Percentiles rank a stretch among this genome's conserved stretches.
Conservation (phyloP, 1,284 basidiomycete genomes). For the Cutaneotrichosporon dermatis region DNA sequence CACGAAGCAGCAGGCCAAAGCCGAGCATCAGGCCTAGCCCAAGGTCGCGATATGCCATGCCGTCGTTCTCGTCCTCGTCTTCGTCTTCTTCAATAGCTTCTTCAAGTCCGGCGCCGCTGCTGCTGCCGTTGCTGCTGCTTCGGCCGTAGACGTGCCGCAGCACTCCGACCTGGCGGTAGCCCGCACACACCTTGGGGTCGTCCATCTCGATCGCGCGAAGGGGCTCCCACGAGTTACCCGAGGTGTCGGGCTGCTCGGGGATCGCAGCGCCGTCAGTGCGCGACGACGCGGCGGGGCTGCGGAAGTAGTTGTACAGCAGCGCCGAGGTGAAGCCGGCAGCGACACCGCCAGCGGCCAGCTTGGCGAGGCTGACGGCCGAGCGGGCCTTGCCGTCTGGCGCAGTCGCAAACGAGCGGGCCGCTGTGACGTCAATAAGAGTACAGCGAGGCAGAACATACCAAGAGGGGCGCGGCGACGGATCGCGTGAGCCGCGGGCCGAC, state of each 20-base stretch:
- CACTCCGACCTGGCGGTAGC: not conserved
- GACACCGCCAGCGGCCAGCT: constrained; percentile 7
- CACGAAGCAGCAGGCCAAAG: constrained; percentile 17
- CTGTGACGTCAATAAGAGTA: constrained; percentile 1
- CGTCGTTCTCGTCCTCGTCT: not conserved
- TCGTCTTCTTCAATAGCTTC: too few relatives aligned
- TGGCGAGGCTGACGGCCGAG: not conserved
- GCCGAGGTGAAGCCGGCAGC: constrained; percentile 11
- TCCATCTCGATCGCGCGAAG: constrained; percentile 41
- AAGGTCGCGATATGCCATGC: constrained; percentile 3
- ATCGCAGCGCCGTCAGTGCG: constrained; percentile 34
- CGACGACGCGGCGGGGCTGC: not conserved
- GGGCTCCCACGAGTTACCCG: constrained; percentile 37
- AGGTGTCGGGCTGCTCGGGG: constrained; percentile 27
- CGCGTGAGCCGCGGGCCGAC: constrained; percentile 6
- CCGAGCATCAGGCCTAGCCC: constrained; percentile 6
- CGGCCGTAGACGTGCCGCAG: not conserved
- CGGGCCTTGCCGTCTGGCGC: not conserved
- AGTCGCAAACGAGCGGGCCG: constrained; percentile 6
- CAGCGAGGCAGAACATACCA: not conserved
- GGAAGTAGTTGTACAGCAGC: constrained; percentile 10
- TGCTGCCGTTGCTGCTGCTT: not conserved
- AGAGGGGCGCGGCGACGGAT: constrained; percentile 7
- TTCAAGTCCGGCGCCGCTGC: too few relatives aligned
- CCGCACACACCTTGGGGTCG: constrained; percentile 41